These are phyloP conservation scores for Amauroascus niger DNA, from an alignment of 2,329 filamentous ascomycete species.

Conservation along the genomic window DNA sequence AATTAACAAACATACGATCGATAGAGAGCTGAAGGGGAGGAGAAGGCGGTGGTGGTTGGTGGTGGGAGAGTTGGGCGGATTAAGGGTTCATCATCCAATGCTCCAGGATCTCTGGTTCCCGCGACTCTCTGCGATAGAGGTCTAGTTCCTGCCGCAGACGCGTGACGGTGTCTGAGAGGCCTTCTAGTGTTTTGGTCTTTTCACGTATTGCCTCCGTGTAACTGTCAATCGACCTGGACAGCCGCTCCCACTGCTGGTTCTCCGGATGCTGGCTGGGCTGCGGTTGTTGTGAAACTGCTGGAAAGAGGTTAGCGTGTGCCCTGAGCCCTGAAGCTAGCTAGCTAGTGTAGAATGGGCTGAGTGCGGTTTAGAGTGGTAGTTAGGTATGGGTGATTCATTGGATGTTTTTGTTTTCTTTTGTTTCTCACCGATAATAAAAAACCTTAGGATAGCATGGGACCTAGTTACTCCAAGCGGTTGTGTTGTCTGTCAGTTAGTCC, in stretches of 20 bases:
- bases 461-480: no score
- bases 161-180: not conserved
- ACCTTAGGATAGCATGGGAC: no score
- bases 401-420: no score
- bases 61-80: no score
- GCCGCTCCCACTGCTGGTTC: not conserved
- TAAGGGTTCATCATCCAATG: slow-evolving; percentile 9
- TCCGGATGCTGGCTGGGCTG: not conserved
- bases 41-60: not conserved
- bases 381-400: no score
- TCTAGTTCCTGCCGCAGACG: not conserved
- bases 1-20: slow-evolving; percentile 27
- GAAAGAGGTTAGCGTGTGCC: slow-evolving; percentile 7
- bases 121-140: not conserved
- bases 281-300: slow-evolving; percentile 11
- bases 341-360: not conserved
- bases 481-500: no score
- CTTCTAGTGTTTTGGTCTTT: not conserved
- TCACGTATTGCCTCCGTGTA: not conserved
- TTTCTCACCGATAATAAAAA: no score
- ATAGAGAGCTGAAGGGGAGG: slow-evolving; percentile 18
- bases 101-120: not conserved
- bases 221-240: not conserved
- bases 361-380: slow-evolving; percentile 1
- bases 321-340: not conserved